These are phyloP conservation scores for Globisporangium megalacanthum DNA, from an alignment of 352 stramenopile species.

Conservation along the genomic window DNA sequence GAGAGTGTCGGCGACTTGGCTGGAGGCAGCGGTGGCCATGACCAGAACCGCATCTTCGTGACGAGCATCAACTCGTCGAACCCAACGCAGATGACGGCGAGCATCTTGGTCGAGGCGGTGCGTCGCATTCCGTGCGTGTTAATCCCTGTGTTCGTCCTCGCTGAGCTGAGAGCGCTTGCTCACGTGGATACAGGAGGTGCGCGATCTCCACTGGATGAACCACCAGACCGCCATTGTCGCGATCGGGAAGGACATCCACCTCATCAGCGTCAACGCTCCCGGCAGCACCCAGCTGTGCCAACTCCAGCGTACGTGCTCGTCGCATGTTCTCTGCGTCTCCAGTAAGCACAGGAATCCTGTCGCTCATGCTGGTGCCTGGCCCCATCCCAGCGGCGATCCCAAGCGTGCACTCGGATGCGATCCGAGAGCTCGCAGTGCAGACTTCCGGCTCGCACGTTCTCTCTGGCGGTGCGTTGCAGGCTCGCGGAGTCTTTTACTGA, in stretches of 20 bases:
- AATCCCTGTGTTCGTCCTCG: neutral
- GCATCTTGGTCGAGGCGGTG: slow-evolving; percentile 42
- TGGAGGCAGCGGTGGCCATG: neutral
- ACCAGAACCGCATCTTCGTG: slow-evolving; percentile 61
- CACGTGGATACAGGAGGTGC: slow-evolving; percentile 40
- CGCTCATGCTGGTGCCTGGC: no score
- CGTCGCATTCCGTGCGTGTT: neutral
- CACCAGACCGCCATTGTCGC: slow-evolving; percentile 39
- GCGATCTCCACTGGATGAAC: slow-evolving; percentile 66
- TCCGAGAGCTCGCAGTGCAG: slow-evolving; percentile 63
- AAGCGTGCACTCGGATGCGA: slow-evolving; percentile 58
- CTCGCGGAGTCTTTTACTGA: neutral
- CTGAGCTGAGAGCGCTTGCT: neutral
- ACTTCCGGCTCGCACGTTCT: slow-evolving; percentile 22
- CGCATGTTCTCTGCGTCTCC: neutral
- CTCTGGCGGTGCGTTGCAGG: slow-evolving; percentile 27
- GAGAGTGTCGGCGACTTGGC: slow-evolving; percentile 20
- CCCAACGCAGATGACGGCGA: slow-evolving; percentile 16
- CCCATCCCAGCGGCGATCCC: slow-evolving; percentile 35
- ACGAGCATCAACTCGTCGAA: slow-evolving; percentile 34
- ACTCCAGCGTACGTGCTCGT: slow-evolving; percentile 23
- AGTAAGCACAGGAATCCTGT: no score
- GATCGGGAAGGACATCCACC: slow-evolving; percentile 65
- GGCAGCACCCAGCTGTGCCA: slow-evolving; percentile 20
- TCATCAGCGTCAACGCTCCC: slow-evolving; percentile 32